Evolutionary conservation across 2,329 filamentous ascomycete species (phyloP), one percentile per base, ranked within the genome.

Genomic region (Trichophyton schoenleinii): DNA sequence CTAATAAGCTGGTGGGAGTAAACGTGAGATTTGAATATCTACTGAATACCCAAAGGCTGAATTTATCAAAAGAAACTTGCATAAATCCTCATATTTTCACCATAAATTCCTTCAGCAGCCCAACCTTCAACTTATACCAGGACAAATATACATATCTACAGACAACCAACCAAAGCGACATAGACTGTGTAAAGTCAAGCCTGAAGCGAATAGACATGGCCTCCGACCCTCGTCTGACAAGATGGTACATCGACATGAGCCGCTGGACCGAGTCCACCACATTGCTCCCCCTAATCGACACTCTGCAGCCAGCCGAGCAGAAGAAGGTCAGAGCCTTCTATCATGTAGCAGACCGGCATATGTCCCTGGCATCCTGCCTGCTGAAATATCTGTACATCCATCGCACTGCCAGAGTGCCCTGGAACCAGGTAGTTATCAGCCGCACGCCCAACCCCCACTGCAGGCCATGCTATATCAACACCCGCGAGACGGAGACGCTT

Each of bases 321-420:
- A 75, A 78, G 63, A 71, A 73, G 20, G 73, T 80, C 52, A 73
- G 72, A 25, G 74, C 75, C 55, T 83, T 77, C 70, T 77, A 80
- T 68, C 78, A 80, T 68, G 70, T 80, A 38, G 69, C 79, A 66
- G 84, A 86, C 68, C 80, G 79, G 18, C 79, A 79, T 65, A 84
- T 86, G 81, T 80, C 78, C 18, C 75, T 87, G 2, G 83, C 76
- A 7, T 86, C 83, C 6, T 81, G 80, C 13, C 71, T 87, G 22
- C 74, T 87, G 25, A 87, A 87, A 70, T 81, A 83, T 9, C 71
- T 81, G 15, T 86, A 81, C 66, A 79, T 86, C 52, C 79, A 81
- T 66, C 76, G 79, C 65, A 73, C 76, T 3, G 79, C 83, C 58
- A 75, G 73, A 18, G 75, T 83, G 4, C 79, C 82, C 1, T 87